Evolutionary conservation across 2,329 filamentous ascomycete genomes (phyloP).

Genomic region (Berkeleyomyces basicola): DNA sequence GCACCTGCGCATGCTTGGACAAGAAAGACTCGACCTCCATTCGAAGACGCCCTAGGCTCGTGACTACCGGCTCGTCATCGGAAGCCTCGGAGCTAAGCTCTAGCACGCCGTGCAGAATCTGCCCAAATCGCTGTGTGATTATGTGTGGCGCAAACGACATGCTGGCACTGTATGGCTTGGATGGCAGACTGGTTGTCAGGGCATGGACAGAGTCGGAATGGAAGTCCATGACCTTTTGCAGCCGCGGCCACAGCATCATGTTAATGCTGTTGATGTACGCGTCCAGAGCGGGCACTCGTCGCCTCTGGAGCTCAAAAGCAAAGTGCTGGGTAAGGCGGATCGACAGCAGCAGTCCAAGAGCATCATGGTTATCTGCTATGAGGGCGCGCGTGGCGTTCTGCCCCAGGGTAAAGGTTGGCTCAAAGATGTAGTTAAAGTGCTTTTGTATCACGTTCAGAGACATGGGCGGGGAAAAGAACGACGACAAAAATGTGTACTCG

Average conservation of each 20-base stretch:
- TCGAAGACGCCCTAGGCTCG: slow-evolving; percentile 60
- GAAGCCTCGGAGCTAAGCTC: slow-evolving; percentile 74
- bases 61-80: slow-evolving; percentile 81
- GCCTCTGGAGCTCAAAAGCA: slow-evolving; percentile 82
- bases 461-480: slow-evolving; percentile 70
- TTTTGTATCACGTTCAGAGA: slow-evolving; percentile 63
- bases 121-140: slow-evolving; percentile 86
- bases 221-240: slow-evolving; percentile 84
- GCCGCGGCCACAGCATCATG: slow-evolving; percentile 91
- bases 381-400: slow-evolving; percentile 60
- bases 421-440: slow-evolving; percentile 77
- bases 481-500: slow-evolving; percentile 84
- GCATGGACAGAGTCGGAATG: slow-evolving; percentile 75
- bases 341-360: slow-evolving; percentile 73
- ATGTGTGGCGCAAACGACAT: slow-evolving; percentile 63
- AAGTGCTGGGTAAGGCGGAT: slow-evolving; percentile 87
- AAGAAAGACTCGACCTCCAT: slow-evolving; percentile 74
- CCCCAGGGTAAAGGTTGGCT: slow-evolving; percentile 74
- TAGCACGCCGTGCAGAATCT: slow-evolving; percentile 74
- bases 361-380: slow-evolving; percentile 62
- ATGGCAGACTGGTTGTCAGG: slow-evolving; percentile 37
- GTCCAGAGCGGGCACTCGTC: slow-evolving; percentile 78
- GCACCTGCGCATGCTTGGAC: slow-evolving; percentile 46
- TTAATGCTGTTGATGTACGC: slow-evolving; percentile 85
- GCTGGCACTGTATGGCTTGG: slow-evolving; percentile 24